phyloP scores from a whole-genome alignment of 352 stramenopile genomes.

The Globisporangium paddicum region DNA sequence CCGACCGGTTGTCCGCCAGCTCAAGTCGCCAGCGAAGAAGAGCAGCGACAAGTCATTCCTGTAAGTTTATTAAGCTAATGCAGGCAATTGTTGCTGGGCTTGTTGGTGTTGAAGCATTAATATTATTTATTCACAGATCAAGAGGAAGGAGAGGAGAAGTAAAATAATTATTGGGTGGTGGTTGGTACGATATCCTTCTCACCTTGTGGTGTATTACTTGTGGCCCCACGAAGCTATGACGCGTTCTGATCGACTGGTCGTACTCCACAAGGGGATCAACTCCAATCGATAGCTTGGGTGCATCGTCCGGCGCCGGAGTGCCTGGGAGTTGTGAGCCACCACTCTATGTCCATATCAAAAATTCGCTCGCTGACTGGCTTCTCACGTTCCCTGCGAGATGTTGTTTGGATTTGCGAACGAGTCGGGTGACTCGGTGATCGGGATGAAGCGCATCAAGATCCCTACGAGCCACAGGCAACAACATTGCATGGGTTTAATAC shows the following conservation, averaged over 20 bases:
- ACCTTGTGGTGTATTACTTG: neutral
- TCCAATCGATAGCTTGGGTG: neutral
- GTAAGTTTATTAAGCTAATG: constrained; percentile 8
- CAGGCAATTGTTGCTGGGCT: neutral
- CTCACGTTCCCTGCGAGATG: constrained; percentile 34
- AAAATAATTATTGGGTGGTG: constrained; percentile 6
- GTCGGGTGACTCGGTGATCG: constrained; percentile 50
- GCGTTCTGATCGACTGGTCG: neutral
- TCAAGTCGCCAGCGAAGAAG: constrained; percentile 15
- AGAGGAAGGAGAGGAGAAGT: constrained; percentile 3
- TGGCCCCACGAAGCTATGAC: neutral
- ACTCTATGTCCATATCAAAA: constrained; percentile 13
- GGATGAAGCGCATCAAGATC: constrained; percentile 72
- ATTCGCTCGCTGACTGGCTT: neutral
- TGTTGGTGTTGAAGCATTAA: constrained; percentile 4
- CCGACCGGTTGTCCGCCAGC: constrained; percentile 14
- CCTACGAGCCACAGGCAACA: constrained; percentile 22
- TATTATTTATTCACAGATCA: constrained; percentile 12
- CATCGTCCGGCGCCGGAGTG: neutral
- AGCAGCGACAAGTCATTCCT: constrained; percentile 27
- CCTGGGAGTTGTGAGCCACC: neutral
- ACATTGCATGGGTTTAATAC: too few species aligned
- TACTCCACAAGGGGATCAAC: neutral
- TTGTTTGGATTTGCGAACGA: constrained; percentile 77
- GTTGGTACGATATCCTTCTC: neutral